These are phyloP conservation scores for Xylaria sp. DNA, from an alignment of 2,329 filamentous ascomycete species.

Conservation along the genomic window DNA sequence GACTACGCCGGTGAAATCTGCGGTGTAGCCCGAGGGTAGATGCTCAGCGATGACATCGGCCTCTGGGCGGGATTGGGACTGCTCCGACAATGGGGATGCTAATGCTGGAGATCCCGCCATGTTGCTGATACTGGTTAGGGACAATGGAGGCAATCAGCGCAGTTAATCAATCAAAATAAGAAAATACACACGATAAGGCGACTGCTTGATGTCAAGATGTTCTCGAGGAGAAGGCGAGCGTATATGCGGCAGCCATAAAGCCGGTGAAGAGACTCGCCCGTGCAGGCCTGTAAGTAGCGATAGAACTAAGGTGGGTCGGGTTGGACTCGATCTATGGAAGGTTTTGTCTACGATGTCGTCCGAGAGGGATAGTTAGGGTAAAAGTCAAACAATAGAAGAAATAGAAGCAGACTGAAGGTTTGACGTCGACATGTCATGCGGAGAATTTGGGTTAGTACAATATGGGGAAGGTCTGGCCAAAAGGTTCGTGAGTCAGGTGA, in stretches of 20 bases:
- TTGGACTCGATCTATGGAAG: neutral
- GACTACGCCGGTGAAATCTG: conserved; percentile 46
- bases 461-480: neutral
- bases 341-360: too few relatives aligned
- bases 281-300: neutral
- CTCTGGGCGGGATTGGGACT: conserved; percentile 23
- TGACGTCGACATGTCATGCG: conserved; percentile 1
- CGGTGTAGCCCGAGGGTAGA: conserved; percentile 44
- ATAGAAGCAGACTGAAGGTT: neutral
- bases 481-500: conserved; percentile 21
- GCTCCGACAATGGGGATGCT: conserved; percentile 12
- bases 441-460: neutral
- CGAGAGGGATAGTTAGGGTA: neutral
- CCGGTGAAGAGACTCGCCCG: neutral
- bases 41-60: conserved; percentile 31
- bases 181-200: neutral
- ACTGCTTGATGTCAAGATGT: conserved; percentile 8
- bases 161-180: neutral
- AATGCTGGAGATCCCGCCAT: conserved; percentile 14
- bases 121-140: neutral
- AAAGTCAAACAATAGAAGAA: neutral
- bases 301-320: neutral
- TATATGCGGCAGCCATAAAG: conserved; percentile 21
- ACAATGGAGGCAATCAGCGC: too few relatives aligned
- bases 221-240: conserved; percentile 8